These are phyloP conservation scores for Ambrosiella cleistominuta DNA, from an alignment of 2,329 filamentous ascomycete genomes.

Conservation along the genomic window DNA sequence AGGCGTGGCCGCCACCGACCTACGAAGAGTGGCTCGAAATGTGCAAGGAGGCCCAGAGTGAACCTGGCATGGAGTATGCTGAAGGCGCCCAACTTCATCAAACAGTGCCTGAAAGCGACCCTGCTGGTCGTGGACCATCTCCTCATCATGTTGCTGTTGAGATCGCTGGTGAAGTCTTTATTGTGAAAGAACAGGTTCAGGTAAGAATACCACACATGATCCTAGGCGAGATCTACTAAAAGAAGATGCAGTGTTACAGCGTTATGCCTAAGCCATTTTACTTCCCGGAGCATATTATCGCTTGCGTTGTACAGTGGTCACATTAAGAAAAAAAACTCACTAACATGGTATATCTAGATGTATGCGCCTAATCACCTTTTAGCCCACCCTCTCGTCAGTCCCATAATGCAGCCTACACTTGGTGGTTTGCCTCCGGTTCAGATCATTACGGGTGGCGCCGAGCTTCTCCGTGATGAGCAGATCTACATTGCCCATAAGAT, in stretches of 20 bases:
- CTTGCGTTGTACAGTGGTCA: neutral
- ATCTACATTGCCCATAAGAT: constrained; percentile 92
- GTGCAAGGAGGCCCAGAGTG: constrained; percentile 26
- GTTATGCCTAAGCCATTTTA: neutral
- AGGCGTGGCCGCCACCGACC: constrained; percentile 84
- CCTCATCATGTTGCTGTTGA: constrained; percentile 29
- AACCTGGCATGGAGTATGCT: constrained; percentile 18
- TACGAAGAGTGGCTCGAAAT: constrained; percentile 49
- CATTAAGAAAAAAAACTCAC: neutral
- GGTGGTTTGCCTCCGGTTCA: constrained; percentile 79
- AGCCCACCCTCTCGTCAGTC: constrained; percentile 76
- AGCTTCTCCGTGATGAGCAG: constrained; percentile 83
- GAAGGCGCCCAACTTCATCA: constrained; percentile 1
- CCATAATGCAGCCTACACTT: constrained; percentile 69
- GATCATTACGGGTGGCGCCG: constrained; percentile 73
- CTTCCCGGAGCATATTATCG: neutral
- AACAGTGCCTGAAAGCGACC: constrained; percentile 2
- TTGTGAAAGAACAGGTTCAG: constrained; percentile 84
- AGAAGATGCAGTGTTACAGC: neutral
- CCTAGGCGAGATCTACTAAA: neutral
- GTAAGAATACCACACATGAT: constrained; percentile 25
- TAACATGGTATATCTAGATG: constrained; percentile 27
- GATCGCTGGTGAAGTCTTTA: constrained; percentile 52
- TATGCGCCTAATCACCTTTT: constrained; percentile 71
- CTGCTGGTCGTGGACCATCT: neutral